Evolutionary conservation across 768 basidiomycete genomes (phyloP).

Genomic region (Candolleomyces aberdarensis): DNA sequence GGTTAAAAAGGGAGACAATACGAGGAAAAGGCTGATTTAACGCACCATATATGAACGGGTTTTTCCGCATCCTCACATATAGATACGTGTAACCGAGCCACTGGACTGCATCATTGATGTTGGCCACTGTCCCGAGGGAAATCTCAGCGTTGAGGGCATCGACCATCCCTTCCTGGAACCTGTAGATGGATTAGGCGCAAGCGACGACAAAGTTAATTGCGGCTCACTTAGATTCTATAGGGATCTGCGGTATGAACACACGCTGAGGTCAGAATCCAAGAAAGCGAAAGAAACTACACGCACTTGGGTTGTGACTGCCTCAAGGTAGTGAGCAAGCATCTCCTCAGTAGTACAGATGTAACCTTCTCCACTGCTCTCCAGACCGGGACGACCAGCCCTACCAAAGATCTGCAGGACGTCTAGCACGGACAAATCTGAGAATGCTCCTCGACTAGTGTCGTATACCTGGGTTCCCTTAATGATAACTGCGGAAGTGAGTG

Average conservation of each 20-base stretch:
- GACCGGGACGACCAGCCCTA: slow-evolving; percentile 84
- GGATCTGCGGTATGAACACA: slow-evolving; percentile 49
- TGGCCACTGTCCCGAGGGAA: slow-evolving; percentile 89
- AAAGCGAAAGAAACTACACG: slow-evolving; percentile 11
- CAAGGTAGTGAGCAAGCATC: slow-evolving; percentile 87
- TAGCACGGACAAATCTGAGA: slow-evolving; percentile 88
- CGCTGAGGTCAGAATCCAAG: background rate
- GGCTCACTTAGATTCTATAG: slow-evolving; percentile 92
- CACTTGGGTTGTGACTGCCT: slow-evolving; percentile 85
- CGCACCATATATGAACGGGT: slow-evolving; percentile 82
- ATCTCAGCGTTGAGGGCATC: slow-evolving; percentile 96
- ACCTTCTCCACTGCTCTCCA: slow-evolving; percentile 92
- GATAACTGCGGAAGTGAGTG: slow-evolving; percentile 50
- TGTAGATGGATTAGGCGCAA: slow-evolving; percentile 19
- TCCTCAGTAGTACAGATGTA: slow-evolving; percentile 96
- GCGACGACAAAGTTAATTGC: background rate
- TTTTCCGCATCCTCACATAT: slow-evolving; percentile 91
- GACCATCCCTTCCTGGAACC: slow-evolving; percentile 80
- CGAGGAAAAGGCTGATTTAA: slow-evolving; percentile 1
- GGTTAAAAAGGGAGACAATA: background rate
- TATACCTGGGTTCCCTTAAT: slow-evolving; percentile 99
- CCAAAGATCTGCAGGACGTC: slow-evolving; percentile 99
- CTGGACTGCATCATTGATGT: slow-evolving; percentile 77
- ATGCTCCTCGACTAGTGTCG: slow-evolving; percentile 84
- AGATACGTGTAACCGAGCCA: slow-evolving; percentile 99